Evolutionary conservation across 768 basidiomycete species (phyloP), one percentile per base, ranked within the genome.

Genomic region (Polyporus arcularius): DNA sequence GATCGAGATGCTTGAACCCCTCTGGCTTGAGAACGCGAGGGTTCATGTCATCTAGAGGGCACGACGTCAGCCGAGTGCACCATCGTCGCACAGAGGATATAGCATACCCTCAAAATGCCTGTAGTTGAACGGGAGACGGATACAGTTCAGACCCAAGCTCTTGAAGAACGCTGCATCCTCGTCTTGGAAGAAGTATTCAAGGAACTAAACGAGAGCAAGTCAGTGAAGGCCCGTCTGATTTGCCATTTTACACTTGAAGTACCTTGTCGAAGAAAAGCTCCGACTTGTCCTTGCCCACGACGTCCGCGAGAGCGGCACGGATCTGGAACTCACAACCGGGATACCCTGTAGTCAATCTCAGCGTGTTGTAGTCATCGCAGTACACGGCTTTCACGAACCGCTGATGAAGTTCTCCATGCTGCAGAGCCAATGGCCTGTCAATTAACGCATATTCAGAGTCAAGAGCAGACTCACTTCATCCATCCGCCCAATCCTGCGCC

Each of bases 241-340:
- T 9, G 31, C 8, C 43, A 4, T 10, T 39, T 5, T 46, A 12
- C 28, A 2, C 26, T 12, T 48, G 4, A 40, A 73, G 30, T 58
- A 87, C 90, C 80, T 89, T 90, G 80, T 94, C 89, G 68, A 93
- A 94, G 79, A 92, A 94, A 72, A 86, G 86, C 11, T 85, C 85
- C 9, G 87, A 83, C 71, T 90, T 88, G 48, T 82, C 81, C 52
- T 80, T 60, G 0, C 92, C 92, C 30, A 94, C 77, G 2, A 84
- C 80, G 10, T 83, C 78, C 18, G 82, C 79, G n/a, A 94, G 76
- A 1, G 85, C 85, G 21, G 82, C 83, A 39, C 91, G 85, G 62
- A 92, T 87, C 72, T 93, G 87, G 70, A 79, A 84, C 70, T 94
- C 91, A 67, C 90, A 90, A 4, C 90, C 92, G 59, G 92, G 89